These are phyloP conservation scores for Eucalyptus pauciflora DNA, from an alignment of 345 rosid genomes.

Conservation along the genomic window DNA sequence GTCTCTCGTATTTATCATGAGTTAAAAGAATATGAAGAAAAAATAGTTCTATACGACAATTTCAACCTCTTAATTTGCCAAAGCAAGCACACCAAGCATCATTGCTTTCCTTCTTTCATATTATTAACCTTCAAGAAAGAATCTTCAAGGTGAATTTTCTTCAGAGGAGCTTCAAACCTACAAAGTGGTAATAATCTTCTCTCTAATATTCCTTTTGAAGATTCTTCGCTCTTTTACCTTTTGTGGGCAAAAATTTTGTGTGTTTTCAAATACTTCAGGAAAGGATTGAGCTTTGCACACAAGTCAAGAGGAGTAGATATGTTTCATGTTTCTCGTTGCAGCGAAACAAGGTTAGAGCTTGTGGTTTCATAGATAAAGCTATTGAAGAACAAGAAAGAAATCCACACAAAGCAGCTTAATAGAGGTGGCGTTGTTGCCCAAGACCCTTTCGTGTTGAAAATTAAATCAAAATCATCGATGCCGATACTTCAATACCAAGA, in stretches of 20 bases:
- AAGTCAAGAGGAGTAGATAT: background rate
- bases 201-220: background rate
- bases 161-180: constrained; percentile 74
- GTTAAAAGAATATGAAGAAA: background rate
- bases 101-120: background rate
- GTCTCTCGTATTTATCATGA: background rate
- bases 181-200: constrained; percentile 54
- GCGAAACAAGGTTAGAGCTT: constrained; percentile 62
- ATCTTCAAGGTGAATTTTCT: constrained; percentile 24
- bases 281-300: background rate
- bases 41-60: background rate
- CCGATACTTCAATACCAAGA: too few relatives aligned
- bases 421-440: constrained; percentile 65
- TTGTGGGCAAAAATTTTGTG: background rate
- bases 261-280: background rate
- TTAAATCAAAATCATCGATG: too few relatives aligned
- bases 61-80: background rate
- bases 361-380: constrained; percentile 66
- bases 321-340: constrained; percentile 1
- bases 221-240: too few relatives aligned
- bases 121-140: background rate
- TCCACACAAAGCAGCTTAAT: constrained; percentile 51
- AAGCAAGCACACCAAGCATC: background rate
- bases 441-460: constrained; percentile 15
- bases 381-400: constrained; percentile 55